Evolutionary conservation across 176 grass and related monocot genomes (phyloP), one percentile per base, ranked within the genome.

Genomic region (Eleusine indica): DNA sequence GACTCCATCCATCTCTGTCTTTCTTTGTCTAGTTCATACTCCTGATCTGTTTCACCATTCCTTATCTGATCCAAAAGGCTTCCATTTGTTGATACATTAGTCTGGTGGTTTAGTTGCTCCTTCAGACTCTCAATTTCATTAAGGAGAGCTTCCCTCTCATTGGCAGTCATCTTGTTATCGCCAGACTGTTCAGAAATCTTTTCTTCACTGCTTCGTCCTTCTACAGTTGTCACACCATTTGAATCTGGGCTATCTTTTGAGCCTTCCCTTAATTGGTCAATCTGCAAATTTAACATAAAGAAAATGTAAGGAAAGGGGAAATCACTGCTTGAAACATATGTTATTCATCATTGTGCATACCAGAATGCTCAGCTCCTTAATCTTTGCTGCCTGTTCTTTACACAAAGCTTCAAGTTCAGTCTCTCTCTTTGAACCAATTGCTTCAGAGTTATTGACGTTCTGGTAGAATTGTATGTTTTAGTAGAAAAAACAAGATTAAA

Each of bases 1-100:
- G 91, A 96, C 84, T 96, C 96, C 54, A 86, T 94, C 96, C 96
- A 99, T 77, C 86, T 96, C 74, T 90, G 80, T 65, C 93, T 83
- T 78, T 98, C 96, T 79, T 87, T 96, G 49, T 99, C 96, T 35
- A 91, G 74, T 68, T 91, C 91, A 21, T 95, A 92, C 9, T 76
- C 82, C 42, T 85, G 71, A 12, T 81, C 88, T 65, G 74, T 70
- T n/a, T 63, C 81, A 21, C 89, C 87, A 42, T 94, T 94, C 75
- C 93, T 85, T 87, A 99, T 87, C 52, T 92, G 82, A 6, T 99
- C 96, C 12, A 99, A 89, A 87, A 99, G 93, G 69, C 84, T 92
- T 28, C 71, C 77, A 72, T 71, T 83, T 67, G 75, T 75, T 25
- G 80, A 84, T 43, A 51, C 73, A 29, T 77, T 68, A 35, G 80